These are phyloP conservation scores for Colletotrichum acutatum DNA, from an alignment of 2,329 filamentous ascomycete genomes.

Conservation along the genomic window DNA sequence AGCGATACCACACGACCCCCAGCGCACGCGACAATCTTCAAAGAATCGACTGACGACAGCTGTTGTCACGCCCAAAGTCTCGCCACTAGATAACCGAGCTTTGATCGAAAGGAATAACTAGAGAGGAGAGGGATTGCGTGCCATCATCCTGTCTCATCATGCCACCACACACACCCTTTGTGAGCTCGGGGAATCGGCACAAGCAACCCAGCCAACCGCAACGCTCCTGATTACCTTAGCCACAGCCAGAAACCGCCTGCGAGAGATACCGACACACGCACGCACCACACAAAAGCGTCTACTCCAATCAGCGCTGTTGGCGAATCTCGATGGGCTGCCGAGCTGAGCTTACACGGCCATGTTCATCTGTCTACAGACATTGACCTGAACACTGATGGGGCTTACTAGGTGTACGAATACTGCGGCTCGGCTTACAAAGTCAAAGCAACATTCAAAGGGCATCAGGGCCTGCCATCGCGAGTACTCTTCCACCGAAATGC, in stretches of 20 bases:
- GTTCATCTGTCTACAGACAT: not conserved
- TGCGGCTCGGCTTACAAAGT: not conserved
- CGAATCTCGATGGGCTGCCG: constrained; percentile 10
- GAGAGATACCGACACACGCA: constrained; percentile 16
- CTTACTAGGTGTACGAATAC: not conserved
- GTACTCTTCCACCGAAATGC: not conserved
- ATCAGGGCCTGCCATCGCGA: not conserved
- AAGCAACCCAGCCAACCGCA: constrained; percentile 26
- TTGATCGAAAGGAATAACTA: not conserved
- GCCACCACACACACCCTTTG: constrained; percentile 27
- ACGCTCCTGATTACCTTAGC: constrained; percentile 26
- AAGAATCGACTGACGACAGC: constrained; percentile 33
- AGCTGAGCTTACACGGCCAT: not conserved
- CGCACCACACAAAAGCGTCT: not conserved
- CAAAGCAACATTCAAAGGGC: not conserved
- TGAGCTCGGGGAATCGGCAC: not conserved
- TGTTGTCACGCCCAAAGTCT: constrained; percentile 27
- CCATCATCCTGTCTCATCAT: constrained; percentile 25
- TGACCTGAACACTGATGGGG: not conserved
- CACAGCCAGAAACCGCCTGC: constrained; percentile 10
- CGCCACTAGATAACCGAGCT: constrained; percentile 22
- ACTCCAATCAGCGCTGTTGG: not conserved
- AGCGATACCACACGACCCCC: not conserved
- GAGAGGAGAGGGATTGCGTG: not conserved
- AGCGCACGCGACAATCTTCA: not conserved